Evolutionary conservation across 164 flowering plant genomes (phyloP), one percentile per base, ranked within the genome.

Genomic region (Vitis amurensis): DNA sequence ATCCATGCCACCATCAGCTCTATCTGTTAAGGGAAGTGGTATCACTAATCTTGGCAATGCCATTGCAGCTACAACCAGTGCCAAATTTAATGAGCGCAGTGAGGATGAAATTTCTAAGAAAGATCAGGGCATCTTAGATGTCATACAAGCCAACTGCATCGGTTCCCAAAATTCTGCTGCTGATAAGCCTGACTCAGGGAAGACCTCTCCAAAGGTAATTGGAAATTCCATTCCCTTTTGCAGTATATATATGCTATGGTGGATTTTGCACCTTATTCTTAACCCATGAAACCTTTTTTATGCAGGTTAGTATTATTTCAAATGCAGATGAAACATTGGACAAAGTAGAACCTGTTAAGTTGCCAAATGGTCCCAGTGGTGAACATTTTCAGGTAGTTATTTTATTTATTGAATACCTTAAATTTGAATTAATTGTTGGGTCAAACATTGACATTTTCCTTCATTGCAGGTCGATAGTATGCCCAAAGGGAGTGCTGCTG

Each of bases 381-480:
- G 64, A 51, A 52, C 60, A 49, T 6, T 71, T 27, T 68, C 77
- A 78, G 87, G 82, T 81, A 68, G n/a, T 59, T 44, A 14, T 70
- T 37, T 27, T 65, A 59, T 58, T 58, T 12, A 52, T 50, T 50
- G 5, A 48, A 11, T 64, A 6, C 17, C 8, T 37, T 3, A n/a
- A 50, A 11, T 8, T 16, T 2, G 50, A 11, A 30, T 30, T 65
- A 14, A 2, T 50, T 19, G 14, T 15, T 61, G 1, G 3, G 69
- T 49, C 55, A 16, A 58, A 31, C 9, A 14, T 68, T 65, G 57
- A 27, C 50, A 50, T 30, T 15, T 37, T 48, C 30, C 31, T 55
- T 12, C 50, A 61, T 69, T 64, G 53, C 77, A 83, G 86, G 71
- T 55, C 63, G 77, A 70, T 53, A 55, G 37, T 63, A 17, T 62